Base-by-base conservation (phyloP, 441 rosid genomes). In the Rhodomyrtus psidioides region DNA sequence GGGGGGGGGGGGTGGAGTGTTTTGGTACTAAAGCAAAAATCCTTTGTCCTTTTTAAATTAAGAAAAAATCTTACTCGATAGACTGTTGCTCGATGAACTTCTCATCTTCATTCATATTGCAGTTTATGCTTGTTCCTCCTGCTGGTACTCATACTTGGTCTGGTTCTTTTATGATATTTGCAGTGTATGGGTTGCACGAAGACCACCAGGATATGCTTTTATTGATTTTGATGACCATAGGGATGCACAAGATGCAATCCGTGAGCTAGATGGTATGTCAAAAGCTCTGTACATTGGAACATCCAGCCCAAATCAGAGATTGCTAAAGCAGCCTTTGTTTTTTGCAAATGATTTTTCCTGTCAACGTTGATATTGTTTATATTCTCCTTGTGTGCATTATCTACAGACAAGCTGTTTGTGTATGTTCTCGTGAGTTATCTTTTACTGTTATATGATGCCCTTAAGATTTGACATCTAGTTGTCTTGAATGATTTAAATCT, bases 141-240 rank as follows among this genome's bases (percentile, higher is more conserved):
- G 79, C 79, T 10, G 79, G n/a, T 70, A 24, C n/a, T 70, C 24
- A 70, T 70, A 10, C 49, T 70, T 14, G 7, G 49, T 70, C 39
- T 70, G 79, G 49, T 70, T 70, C 49, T 21, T 34, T 21, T 70
- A 70, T 70, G 79, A 21, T 13, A 70, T 54, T 74, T 88, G 86
- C 90, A 94, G 96, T 91, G 95, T 94, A 9, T 94, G 96, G 97
- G 97, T 93, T 83, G 95, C 97, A 84, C 93, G 97, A 16, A 92
- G 95, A 87, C 97, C 97, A 44, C 97, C 97, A 0, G 97, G 95
- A 27, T 94, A 94, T 87, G 97, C 95, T 85, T 94, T 94, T 84
- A 89, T 94, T 4, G 97, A 94, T 74, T 94, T 94, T 86, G 97
- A 94, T 84, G 97, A 94, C 85, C 89, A 90, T 19, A 92, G 97